Conservation (phyloP, 441 rosid genomes). For the Cnidoscolus chayamansa region DNA sequence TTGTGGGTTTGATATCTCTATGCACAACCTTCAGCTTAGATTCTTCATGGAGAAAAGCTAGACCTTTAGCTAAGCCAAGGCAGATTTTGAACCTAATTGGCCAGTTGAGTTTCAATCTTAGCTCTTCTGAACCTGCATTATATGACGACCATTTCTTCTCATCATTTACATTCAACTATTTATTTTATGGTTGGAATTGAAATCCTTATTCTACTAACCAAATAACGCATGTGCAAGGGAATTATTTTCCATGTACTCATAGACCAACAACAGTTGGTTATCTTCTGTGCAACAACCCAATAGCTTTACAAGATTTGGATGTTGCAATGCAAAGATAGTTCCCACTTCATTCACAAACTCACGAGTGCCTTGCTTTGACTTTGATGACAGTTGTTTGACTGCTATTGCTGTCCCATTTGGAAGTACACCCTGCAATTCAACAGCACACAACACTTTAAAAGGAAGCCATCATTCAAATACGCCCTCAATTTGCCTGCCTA, state of each 20-base stretch:
- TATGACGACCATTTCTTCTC: not conserved
- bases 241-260: constrained; percentile 78
- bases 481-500: not conserved
- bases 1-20: constrained; percentile 7
- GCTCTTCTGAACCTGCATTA: not conserved
- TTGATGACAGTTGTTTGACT: constrained; percentile 67
- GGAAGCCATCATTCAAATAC: not conserved
- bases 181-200: not conserved
- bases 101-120: constrained; percentile 5
- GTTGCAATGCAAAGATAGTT: constrained; percentile 3
- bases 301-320: constrained; percentile 71
- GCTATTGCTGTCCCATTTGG: constrained; percentile 56
- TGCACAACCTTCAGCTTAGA: not conserved
- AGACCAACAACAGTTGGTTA: constrained; percentile 57
- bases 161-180: not conserved
- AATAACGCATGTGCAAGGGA: constrained; percentile 5
- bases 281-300: constrained; percentile 66
- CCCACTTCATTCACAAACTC: constrained; percentile 52
- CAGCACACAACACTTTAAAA: not conserved
- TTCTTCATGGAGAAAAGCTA: not conserved
- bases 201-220: not conserved
- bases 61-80: constrained; percentile 2
- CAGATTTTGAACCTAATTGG: not conserved
- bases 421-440: constrained; percentile 46
- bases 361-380: constrained; percentile 67